A percentile compares a stretch with the other conserved stretches of the same genome.
phyloP scores from a whole-genome alignment of 164 flowering plant species.

The Vitis labrusca region DNA sequence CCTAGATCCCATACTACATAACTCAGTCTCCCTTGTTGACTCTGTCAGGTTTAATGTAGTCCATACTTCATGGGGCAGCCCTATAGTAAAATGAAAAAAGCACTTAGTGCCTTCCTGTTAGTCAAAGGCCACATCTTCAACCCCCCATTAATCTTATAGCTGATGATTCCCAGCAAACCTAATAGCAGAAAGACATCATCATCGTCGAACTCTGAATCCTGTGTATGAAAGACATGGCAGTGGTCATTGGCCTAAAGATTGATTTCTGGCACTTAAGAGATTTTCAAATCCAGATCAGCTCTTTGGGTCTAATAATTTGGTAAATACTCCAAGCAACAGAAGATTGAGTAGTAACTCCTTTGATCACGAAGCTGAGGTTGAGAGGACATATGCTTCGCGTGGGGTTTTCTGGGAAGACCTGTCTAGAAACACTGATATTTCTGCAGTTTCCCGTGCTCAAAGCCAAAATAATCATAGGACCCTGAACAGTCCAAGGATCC shows the following conservation, averaged over 20 bases:
- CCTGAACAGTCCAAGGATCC: constrained; percentile 29
- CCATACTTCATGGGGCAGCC: too few relatives aligned
- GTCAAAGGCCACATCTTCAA: too few relatives aligned
- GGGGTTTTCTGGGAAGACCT: constrained; percentile 27
- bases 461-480: constrained; percentile 40
- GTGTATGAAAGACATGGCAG: constrained; percentile 72
- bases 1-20: too few relatives aligned
- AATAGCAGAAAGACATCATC: too few relatives aligned
- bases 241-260: constrained; percentile 64
- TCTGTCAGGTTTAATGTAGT: too few relatives aligned
- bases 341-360: constrained; percentile 24
- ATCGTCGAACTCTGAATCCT: too few relatives aligned
- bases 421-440: constrained; percentile 30
- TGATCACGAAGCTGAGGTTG: constrained; percentile 33
- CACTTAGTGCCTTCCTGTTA: too few relatives aligned
- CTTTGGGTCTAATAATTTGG: constrained; percentile 34
- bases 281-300: constrained; percentile 33
- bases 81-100: too few relatives aligned
- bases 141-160: too few relatives aligned
- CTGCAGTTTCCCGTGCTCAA: constrained; percentile 42
- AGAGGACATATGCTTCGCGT: constrained; percentile 20
- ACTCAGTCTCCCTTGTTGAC: too few relatives aligned
- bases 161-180: too few relatives aligned
- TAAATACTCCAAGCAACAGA: constrained; percentile 27
- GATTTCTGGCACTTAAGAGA: constrained; percentile 32